Evolutionary conservation across 179 eudicot genomes (phyloP), one percentile per base, ranked within the genome.

Genomic region (Beta lomatogona): DNA sequence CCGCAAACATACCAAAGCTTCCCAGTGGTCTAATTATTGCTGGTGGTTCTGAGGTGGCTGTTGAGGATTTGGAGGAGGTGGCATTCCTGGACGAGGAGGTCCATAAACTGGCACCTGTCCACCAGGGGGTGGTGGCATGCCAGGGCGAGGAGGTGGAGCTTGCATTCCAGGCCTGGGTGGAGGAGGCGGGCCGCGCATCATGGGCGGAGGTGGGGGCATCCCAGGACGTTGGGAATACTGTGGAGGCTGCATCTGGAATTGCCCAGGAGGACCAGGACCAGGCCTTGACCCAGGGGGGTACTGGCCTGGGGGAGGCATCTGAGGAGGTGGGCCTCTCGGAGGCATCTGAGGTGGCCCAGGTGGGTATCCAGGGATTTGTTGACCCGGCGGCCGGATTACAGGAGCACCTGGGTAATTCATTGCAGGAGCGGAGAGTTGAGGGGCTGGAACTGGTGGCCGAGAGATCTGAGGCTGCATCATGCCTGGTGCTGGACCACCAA

Each of bases 391-490:
- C 64, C 97, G 86, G 16, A 89, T 86, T 59, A 92, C 89, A 31
- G 87, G 83, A 6, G 91, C 80, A 6, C 91, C 52, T 3, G 90
- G 92, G 74, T 91, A 91, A 13, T 73, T 77, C 79, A 88, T 77
- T 5, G 91, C 86, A 53, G 93, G 90, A 4, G 88, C 87, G 0
- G 91, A 78, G 2, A 89, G 77, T 81, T 88, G 90, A 10, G 83
- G 55, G 5, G 83, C 78, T 7, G 90, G 86, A 18, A 88, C 63
- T 11, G 93, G 91, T 6, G 97, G 99, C 13, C 99, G 82, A 0
- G 97, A 89, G 59, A 95, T 91, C 92, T 94, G 98, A 0, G 99
- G 99, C 87, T 92, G 99, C 99, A 95, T 95, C 99, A 95, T 95
- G 0, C 92, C 92, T 0, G 97, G 94, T 1, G 97, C 95, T 0